A percentile compares a stretch with the other conserved stretches of the same genome.
Conservation (phyloP, 306 rosid genomes). For the Rosa rugosa region DNA sequence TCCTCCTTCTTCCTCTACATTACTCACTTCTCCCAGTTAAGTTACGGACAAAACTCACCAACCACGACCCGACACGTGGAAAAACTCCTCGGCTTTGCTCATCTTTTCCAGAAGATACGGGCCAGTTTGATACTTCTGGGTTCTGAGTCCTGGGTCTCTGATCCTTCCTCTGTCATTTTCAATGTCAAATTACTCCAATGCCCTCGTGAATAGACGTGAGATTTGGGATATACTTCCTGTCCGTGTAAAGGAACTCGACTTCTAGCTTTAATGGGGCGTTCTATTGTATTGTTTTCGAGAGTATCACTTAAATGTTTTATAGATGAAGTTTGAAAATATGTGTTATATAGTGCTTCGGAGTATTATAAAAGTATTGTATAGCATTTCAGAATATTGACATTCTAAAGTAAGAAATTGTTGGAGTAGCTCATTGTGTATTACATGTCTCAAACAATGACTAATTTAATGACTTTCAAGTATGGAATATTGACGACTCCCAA, state of each 20-base stretch:
- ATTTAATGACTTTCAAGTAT: too few species aligned
- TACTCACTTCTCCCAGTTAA: neutral
- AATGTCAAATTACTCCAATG: neutral
- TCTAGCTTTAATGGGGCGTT: neutral
- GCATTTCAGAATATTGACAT: too few species aligned
- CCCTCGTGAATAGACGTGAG: neutral
- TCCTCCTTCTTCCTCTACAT: neutral
- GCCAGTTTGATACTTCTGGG: neutral
- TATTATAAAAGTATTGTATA: too few species aligned
- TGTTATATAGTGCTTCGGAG: too few species aligned
- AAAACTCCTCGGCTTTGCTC: neutral
- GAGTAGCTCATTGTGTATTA: too few species aligned
- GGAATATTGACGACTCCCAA: too few species aligned
- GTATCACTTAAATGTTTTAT: too few species aligned
- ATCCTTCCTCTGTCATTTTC: slow-evolving; percentile 3
- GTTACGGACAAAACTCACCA: neutral
- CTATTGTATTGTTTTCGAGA: neutral
- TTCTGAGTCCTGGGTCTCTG: neutral
- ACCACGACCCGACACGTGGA: neutral
- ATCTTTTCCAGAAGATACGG: neutral
- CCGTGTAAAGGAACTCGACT: neutral
- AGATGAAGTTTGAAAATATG: too few species aligned
- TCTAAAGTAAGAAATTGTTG: too few species aligned
- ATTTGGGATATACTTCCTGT: neutral
- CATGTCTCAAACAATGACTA: too few species aligned